A percentile compares a stretch with the other conserved stretches of the same genome.
Conservation (phyloP, 2,329 filamentous ascomycete genomes). For the Moelleriella libera region DNA sequence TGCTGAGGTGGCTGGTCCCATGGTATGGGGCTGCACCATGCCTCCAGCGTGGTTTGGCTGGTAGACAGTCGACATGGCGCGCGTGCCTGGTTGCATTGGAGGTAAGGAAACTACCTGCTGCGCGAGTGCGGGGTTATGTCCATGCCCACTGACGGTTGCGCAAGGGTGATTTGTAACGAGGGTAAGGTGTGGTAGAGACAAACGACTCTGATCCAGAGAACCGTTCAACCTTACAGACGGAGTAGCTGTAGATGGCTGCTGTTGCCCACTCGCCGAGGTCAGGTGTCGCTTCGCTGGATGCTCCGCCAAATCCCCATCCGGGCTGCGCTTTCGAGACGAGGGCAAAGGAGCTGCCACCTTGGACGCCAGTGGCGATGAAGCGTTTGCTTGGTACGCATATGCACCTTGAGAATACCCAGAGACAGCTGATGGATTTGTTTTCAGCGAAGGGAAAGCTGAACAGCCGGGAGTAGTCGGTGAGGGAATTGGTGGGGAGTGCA, state of each 20-base stretch:
- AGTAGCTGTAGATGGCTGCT: conserved; percentile 4
- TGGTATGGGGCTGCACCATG: conserved; percentile 21
- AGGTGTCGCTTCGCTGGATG: conserved; percentile 38
- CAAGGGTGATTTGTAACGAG: conserved; percentile 37
- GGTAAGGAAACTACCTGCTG: conserved; percentile 39
- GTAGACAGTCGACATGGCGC: conserved; percentile 69
- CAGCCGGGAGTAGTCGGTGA: conserved; percentile 30
- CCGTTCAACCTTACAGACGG: conserved; percentile 8
- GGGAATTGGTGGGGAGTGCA: conserved; percentile 27
- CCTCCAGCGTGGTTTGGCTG: conserved; percentile 30
- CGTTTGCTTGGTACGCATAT: conserved; percentile 22
- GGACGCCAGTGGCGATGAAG: conserved; percentile 32
- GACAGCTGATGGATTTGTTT: conserved; percentile 25
- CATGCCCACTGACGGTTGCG: conserved; percentile 23
- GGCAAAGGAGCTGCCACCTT: conserved; percentile 29
- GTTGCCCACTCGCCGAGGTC: conserved; percentile 9
- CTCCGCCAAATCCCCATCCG: conserved; percentile 34
- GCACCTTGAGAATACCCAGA: conserved; percentile 22
- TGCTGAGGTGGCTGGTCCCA: conserved; percentile 11
- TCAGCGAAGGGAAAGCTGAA: conserved; percentile 18
- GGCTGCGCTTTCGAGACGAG: conserved; percentile 32
- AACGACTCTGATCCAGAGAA: conserved; percentile 22
- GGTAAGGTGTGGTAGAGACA: conserved; percentile 60
- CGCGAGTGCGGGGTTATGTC: conserved; percentile 19
- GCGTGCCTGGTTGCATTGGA: conserved; percentile 43